phyloP scores from a whole-genome alignment of 345 rosid genomes.

The Eucalyptus coolabah region DNA sequence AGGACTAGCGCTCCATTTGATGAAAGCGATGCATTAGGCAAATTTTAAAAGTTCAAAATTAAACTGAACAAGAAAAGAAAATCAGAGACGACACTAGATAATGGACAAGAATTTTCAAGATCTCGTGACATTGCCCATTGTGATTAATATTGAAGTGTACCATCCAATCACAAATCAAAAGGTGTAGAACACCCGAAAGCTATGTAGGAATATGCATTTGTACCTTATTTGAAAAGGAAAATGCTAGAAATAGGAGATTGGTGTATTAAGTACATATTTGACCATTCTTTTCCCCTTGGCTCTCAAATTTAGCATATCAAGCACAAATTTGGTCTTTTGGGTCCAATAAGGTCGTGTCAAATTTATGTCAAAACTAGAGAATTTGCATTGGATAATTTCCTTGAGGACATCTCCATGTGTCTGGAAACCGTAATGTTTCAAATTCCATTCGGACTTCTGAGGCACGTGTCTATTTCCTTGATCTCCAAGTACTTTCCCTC shows the following conservation, averaged over 20 bases:
- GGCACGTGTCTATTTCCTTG: not conserved
- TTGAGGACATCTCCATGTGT: not conserved
- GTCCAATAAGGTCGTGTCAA: not conserved
- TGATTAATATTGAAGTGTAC: not conserved
- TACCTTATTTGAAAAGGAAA: not conserved
- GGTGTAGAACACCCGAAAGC: not conserved
- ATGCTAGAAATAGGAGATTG: not conserved
- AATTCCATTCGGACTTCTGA: not conserved
- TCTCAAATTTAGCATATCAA: not conserved
- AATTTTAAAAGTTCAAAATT: not conserved
- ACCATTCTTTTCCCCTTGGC: not conserved
- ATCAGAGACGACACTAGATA: not conserved
- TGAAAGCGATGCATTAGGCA: not conserved
- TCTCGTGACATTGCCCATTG: not conserved
- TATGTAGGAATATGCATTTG: not conserved
- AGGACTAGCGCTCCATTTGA: not conserved
- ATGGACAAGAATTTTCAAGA: not conserved
- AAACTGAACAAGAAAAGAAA: too few species aligned
- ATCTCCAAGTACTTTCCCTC: not conserved
- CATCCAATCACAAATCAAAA: not conserved
- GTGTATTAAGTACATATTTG: not conserved
- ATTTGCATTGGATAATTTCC: not conserved
- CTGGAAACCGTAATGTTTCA: not conserved
- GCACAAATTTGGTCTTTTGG: not conserved
- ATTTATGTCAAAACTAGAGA: not conserved